Evolutionary conservation across 2,329 filamentous ascomycete species (phyloP), one percentile per base, ranked within the genome.

Genomic region (Aulographum hederae): DNA sequence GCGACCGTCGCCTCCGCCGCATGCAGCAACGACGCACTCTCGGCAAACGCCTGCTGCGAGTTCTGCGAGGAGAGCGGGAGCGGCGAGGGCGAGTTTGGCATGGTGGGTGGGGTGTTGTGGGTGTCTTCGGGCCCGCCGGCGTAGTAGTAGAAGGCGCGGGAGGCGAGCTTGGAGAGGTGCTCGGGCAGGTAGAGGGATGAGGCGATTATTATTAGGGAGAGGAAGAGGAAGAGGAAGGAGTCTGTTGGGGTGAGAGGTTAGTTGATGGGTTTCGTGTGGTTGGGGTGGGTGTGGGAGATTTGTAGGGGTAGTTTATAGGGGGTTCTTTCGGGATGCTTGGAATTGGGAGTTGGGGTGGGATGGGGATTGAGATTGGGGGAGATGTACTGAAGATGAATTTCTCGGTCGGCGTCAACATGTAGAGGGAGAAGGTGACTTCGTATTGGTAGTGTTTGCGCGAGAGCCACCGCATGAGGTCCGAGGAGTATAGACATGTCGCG

Each of bases 381-480:
- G n/a, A n/a, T n/a, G 16, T 68, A 95, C 89, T 95, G 59, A 95
- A 92, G 46, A 93, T 76, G 57, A 93, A 86, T 56, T 93, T 93
- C 63, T 98, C 89, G 32, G 78, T 84, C 2, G 84, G 78, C 23
- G 85, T 94, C 45, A 94, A 77, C 79, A 98, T 95, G 66, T 98
- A 95, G 17, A 95, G 69, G 38, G 79, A 78, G 57, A 91, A 89
- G 10, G 86, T 94, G 53, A 95, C 86, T 61, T 98, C 89, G 52
- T 95, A 84, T 63, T 95, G 89, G 64, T 95, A 94, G 53, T 85
- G 75, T 67, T 98, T 98, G 56, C 85, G 71, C 56, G 84, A 75
- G 43, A 95, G 66, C 82, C 85, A 94, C 8, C 21, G 21, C 21
- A 25, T 25, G 21, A 25, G 8, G 21, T 8, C n/a, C 21, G 21